Base-by-base conservation (phyloP, 768 basidiomycete genomes). In the Sistotremastrum suecicum region DNA sequence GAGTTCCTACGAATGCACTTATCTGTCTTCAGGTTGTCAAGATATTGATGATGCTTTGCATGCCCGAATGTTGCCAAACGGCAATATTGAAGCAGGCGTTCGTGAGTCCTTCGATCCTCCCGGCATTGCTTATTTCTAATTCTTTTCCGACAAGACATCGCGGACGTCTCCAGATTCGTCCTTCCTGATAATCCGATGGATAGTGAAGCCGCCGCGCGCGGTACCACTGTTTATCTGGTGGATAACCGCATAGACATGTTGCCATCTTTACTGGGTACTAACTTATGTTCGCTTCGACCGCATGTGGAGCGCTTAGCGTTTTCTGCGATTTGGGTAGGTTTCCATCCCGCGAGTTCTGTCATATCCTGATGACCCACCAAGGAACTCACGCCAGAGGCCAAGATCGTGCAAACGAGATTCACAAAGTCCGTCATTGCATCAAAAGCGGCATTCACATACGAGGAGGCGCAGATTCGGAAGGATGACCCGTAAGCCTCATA, bases 221-320 rank as follows among this genome's bases (percentile, higher is more conserved):
- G 94, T 4, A 97, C 94, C 4, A 98, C 94, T 0, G 94, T 99
- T 1, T 99, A 98, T 60, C 76, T 99, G 2, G 94, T 98, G 4
- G 94, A 99, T 68, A 94, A 92, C 62, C 86, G 94, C 34, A 90
- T 99, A 43, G 95, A 98, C 66, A 99, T 99, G 95, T 69, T 99
- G 41, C 95, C 95, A 0, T 68, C 80, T 3, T 70, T 99, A 6
- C 70, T 99, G 5, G 95, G 95, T 1, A 98, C 94, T 1, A 99
- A 98, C 56, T 64, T 99, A 7, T 99, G 95, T 59, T 94, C 90
- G 4, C 68, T 99, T 36, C 65, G 94, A 41, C 90, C 92, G 0
- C 75, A 83, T 54, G 92, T 99, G 5, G 95, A 98, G 63, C 72
- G 95, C 30, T 62, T 99, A 40, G 95, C 94, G 2, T 98, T 99